These are phyloP conservation scores for Debaryomyces robertsiae DNA, from an alignment of 1,139 yeast species.

Conservation along the genomic window DNA sequence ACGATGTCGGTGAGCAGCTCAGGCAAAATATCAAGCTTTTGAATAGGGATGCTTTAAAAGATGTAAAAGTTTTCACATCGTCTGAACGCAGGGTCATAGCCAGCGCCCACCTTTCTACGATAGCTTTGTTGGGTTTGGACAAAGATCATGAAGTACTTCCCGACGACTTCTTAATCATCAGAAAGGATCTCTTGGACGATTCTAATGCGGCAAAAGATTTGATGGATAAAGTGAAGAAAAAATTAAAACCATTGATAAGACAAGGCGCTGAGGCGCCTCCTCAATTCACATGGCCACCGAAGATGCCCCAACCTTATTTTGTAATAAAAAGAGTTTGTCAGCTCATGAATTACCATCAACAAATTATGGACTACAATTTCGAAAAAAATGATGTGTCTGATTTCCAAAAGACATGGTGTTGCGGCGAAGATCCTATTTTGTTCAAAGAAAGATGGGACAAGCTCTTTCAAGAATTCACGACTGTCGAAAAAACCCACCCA, in stretches of 20 bases:
- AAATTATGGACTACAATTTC: slow-evolving; percentile 82
- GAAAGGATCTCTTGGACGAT: slow-evolving; percentile 93
- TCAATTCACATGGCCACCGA: slow-evolving; percentile 98
- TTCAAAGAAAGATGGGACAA: slow-evolving; percentile 98
- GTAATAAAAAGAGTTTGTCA: slow-evolving; percentile 94
- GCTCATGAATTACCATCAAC: slow-evolving; percentile 88
- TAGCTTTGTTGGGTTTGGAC: slow-evolving; percentile 74
- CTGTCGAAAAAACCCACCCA: slow-evolving; percentile 96
- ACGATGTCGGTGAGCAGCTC: slow-evolving; percentile 93
- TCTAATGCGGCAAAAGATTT: slow-evolving; percentile 97
- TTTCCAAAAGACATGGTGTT: slow-evolving; percentile 89
- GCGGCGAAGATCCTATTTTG: slow-evolving; percentile 89
- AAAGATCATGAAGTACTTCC: slow-evolving; percentile 58
- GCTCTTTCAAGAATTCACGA: slow-evolving; percentile 85
- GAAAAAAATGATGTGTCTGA: slow-evolving; percentile 62
- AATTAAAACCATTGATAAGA: slow-evolving; percentile 88
- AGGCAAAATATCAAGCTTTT: slow-evolving; percentile 88
- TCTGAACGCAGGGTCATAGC: slow-evolving; percentile 94
- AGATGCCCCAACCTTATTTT: slow-evolving; percentile 95
- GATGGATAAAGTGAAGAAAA: slow-evolving; percentile 97
- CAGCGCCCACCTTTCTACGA: slow-evolving; percentile 86
- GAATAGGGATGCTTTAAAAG: slow-evolving; percentile 80
- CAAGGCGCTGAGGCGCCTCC: slow-evolving; percentile 99
- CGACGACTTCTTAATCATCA: slow-evolving; percentile 74
- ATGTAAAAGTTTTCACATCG: slow-evolving; percentile 85